Percentiles rank a stretch among this genome's conserved stretches.
Conservation (phyloP, 2,329 filamentous ascomycete genomes). For the Dactylonectria estremocensis region DNA sequence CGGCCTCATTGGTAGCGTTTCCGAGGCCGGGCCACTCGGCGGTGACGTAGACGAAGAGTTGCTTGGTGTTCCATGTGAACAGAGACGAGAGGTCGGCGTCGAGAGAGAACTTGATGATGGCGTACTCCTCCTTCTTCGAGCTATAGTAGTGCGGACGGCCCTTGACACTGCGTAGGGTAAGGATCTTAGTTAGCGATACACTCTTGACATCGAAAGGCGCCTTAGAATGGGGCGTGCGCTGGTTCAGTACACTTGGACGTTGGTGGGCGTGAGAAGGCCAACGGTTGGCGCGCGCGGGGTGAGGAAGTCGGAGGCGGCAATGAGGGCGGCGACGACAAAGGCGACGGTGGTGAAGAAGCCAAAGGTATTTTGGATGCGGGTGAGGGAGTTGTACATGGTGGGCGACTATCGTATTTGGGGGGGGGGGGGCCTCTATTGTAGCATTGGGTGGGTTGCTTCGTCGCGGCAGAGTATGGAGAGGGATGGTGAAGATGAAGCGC, state of each 20-base stretch:
- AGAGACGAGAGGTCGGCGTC: constrained; percentile 92
- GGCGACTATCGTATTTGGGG: constrained; percentile 33
- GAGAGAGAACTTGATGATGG: constrained; percentile 92
- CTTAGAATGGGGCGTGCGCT: constrained; percentile 3
- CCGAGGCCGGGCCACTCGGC: constrained; percentile 73
- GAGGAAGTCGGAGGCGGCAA: constrained; percentile 85
- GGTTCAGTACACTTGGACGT: constrained; percentile 84
- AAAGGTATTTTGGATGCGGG: constrained; percentile 92
- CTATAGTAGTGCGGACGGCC: constrained; percentile 98
- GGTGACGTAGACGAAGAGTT: constrained; percentile 96
- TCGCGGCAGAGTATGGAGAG: constrained; percentile 19
- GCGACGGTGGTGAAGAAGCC: constrained; percentile 98
- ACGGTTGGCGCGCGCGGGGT: constrained; percentile 77
- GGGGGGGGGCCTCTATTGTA: constrained; percentile 25
- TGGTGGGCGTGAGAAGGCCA: constrained; percentile 74
- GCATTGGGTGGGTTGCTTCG: constrained; percentile 32
- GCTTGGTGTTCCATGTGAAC: constrained; percentile 99
- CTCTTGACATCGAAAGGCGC: neutral
- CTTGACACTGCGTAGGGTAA: constrained; percentile 73
- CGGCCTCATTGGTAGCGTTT: constrained; percentile 76
- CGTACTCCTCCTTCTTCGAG: constrained; percentile 94
- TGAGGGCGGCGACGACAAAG: constrained; percentile 83
- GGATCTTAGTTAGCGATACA: constrained; percentile 15
- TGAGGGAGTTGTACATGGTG: constrained; percentile 89
- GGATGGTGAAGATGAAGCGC: constrained; percentile 34